A percentile compares a stretch with the other conserved stretches of the same genome.
Evolutionary conservation across 1,284 basidiomycete species (phyloP).

Genomic region (Psilocybe mexicana): DNA sequence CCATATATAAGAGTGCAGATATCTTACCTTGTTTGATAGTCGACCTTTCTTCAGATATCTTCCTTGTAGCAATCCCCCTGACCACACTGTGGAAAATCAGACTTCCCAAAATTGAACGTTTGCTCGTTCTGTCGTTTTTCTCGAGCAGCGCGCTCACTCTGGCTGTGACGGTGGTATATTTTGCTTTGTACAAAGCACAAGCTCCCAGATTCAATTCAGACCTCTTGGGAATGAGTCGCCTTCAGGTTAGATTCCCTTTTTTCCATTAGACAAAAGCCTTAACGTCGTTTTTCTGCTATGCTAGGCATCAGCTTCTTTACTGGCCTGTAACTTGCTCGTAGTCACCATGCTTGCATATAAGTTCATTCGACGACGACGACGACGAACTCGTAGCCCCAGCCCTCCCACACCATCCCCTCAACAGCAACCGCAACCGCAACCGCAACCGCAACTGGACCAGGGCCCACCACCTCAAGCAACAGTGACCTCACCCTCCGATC

Average conservation of each 20-base stretch:
- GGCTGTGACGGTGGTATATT: neutral
- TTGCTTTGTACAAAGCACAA: neutral
- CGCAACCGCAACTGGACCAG: too few relatives aligned
- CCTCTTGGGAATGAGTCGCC: neutral
- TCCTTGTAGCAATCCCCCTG: neutral
- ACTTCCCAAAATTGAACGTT: neutral
- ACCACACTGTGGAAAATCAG: neutral
- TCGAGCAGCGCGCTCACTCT: neutral
- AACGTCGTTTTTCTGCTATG: neutral
- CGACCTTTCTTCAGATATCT: neutral
- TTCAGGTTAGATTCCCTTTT: neutral
- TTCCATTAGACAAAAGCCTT: neutral
- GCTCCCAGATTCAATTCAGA: neutral
- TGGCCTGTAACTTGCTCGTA: neutral
- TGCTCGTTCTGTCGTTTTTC: neutral
- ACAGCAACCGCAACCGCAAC: too few relatives aligned
- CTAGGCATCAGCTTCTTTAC: neutral
- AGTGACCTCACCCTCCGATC: too few relatives aligned
- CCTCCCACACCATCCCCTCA: too few relatives aligned
- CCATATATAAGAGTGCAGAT: too few relatives aligned
- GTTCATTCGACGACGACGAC: neutral
- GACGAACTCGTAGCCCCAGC: too few relatives aligned
- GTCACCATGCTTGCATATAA: neutral
- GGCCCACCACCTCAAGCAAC: too few relatives aligned
- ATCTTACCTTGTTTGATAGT: neutral